These are phyloP conservation scores for Daldinia sp. DNA, from an alignment of 2,329 filamentous ascomycete species.

Conservation along the genomic window DNA sequence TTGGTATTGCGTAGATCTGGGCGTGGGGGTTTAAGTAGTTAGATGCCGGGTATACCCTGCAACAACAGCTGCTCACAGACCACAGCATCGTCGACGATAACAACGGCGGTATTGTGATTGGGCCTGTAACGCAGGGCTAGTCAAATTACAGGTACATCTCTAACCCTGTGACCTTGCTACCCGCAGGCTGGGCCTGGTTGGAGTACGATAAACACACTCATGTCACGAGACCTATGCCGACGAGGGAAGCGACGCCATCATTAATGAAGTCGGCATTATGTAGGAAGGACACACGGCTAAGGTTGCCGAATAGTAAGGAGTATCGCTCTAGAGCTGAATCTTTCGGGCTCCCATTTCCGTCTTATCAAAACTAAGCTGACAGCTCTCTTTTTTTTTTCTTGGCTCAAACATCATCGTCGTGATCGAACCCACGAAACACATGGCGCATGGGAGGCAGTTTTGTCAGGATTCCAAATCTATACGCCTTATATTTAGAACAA, in stretches of 20 bases:
- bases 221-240: neutral
- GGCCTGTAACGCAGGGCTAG: slow-evolving; percentile 37
- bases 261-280: too few species aligned
- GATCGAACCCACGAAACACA: too few species aligned
- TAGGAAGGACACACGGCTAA: too few species aligned
- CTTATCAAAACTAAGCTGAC: neutral
- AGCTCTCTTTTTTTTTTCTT: too few species aligned
- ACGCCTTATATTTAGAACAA: too few species aligned
- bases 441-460: too few species aligned
- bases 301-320: neutral
- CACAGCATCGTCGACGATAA: slow-evolving; percentile 40
- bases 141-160: too few species aligned
- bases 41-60: neutral
- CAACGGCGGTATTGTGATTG: slow-evolving; percentile 44
- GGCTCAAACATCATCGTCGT: too few species aligned
- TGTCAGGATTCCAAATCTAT: too few species aligned
- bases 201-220: too few species aligned
- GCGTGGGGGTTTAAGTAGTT: too few species aligned
- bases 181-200: neutral
- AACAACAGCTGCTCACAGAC: neutral
- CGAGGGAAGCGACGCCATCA: neutral
- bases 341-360: neutral
- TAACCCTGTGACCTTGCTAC: slow-evolving; percentile 1
- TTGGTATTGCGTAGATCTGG: neutral
- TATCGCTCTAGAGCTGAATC: neutral